phyloP scores from a whole-genome alignment of 139 green algal species.

The Picochlorum costavermella region DNA sequence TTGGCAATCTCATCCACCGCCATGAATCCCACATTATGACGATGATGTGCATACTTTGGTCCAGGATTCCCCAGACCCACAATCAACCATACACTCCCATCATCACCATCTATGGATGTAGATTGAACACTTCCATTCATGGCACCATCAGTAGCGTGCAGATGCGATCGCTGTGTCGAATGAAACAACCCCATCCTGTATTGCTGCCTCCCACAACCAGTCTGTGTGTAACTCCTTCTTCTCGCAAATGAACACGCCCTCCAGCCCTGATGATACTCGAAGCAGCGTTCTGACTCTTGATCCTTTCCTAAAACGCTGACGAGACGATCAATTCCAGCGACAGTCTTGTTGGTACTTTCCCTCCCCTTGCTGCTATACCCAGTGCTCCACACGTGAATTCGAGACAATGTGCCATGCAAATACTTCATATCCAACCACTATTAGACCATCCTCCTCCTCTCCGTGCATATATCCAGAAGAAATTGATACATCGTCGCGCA shows the following conservation, averaged over 20 bases:
- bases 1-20: conserved; percentile 64
- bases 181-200: conserved; percentile 3
- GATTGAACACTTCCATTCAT: not conserved
- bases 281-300: not conserved
- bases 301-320: not conserved
- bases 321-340: not conserved
- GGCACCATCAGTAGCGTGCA: too few relatives aligned
- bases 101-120: not conserved
- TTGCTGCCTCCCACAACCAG: not conserved
- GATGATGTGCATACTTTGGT: conserved; percentile 53
- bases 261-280: too few relatives aligned
- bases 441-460: too few relatives aligned
- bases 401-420: too few relatives aligned
- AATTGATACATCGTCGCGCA: too few relatives aligned
- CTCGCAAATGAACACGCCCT: too few relatives aligned
- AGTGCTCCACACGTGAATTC: too few relatives aligned
- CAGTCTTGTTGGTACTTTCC: too few relatives aligned
- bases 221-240: too few relatives aligned
- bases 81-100: conserved; percentile 42
- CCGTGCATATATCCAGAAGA: too few relatives aligned
- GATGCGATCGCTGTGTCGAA: not conserved
- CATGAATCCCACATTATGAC: conserved; percentile 87
- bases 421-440: too few relatives aligned
- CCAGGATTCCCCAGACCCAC: conserved; percentile 76
- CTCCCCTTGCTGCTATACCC: too few relatives aligned